Base-by-base conservation (phyloP, 2,329 filamentous ascomycete species). In the Phyllosticta citribraziliensis region DNA sequence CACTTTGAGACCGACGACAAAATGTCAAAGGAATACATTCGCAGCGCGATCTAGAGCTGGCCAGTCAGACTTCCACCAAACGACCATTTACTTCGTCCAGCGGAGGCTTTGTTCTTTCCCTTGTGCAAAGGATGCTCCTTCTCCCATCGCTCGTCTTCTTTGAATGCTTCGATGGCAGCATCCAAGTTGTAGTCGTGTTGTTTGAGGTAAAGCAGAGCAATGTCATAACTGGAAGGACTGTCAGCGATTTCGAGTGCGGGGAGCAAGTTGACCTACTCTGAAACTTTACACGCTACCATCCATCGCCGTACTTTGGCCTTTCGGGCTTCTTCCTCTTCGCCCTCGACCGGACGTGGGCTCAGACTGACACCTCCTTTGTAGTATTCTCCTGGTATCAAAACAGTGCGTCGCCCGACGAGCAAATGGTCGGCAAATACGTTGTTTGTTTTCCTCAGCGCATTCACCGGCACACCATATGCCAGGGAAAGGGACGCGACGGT, bases 71-170 rank as follows among this genome's bases (percentile, higher is more conserved):
- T 66, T 33, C 68, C 67, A 54, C 68, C 72, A 54, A 70, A 67
- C 20, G 66, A 72, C 75, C 67, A 75, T 70, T 68, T 69, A 35
- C 69, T 68, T 61, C 68, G 66, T 14, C 69, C 67, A 47, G 67
- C 62, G n/a, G 56, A 64, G 17, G 65, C 66, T 56, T 73, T 72
- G 53, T 64, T 64, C 60, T 79, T 80, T n/a, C 74, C 74, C 65
- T 78, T 79, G 62, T 73, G 72, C 55, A 85, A 69, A 0, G 87
- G 86, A 68, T 93, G 82, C 12, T 82, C 80, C 66, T 79, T 81
- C 74, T 91, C 89, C 89, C 89, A 93, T 58, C 78, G 79, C 70
- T 91, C 88, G 64, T 94, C 89, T 3, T 84, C 87, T 65, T 82
- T 79, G 70, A 84, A 91, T 2, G 81, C 78, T 47, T 82, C 78